These are phyloP conservation scores for Candida mattraensis DNA, from an alignment of 805 yeast genomes.

Conservation along the genomic window DNA sequence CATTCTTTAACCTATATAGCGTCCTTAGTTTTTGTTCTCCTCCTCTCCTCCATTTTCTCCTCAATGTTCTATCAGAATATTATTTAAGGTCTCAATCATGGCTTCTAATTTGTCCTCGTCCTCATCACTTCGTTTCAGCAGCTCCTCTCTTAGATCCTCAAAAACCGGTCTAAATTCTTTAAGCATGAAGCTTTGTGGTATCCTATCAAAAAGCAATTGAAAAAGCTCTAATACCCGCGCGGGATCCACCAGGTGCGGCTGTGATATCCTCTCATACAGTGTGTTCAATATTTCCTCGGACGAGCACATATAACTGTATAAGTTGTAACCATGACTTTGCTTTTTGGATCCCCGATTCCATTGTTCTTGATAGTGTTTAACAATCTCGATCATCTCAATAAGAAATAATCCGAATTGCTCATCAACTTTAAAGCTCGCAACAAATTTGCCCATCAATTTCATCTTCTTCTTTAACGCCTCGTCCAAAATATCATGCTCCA, in stretches of 20 bases:
- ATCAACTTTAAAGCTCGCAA: constrained; percentile 13
- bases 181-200: constrained; percentile 14
- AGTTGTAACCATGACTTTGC: constrained; percentile 10
- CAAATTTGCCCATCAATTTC: constrained; percentile 12
- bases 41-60: background rate
- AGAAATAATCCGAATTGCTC: constrained; percentile 12
- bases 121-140: background rate
- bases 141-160: constrained; percentile 13
- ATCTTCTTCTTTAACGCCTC: constrained; percentile 14
- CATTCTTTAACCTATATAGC: background rate
- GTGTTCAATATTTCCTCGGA: constrained; percentile 18
- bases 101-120: background rate
- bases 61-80: constrained; percentile 8
- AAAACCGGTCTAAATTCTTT: constrained; percentile 17
- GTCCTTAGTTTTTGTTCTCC: background rate
- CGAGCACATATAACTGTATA: constrained; percentile 19
- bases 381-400: constrained; percentile 11
- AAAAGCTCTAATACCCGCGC: constrained; percentile 12
- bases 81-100: constrained; percentile 5
- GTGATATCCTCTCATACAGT: constrained; percentile 11
- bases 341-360: constrained; percentile 6
- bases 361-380: constrained; percentile 6
- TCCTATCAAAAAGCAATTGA: constrained; percentile 13
- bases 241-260: constrained; percentile 17
- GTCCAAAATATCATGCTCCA: constrained; percentile 18